Base-by-base conservation (phyloP, 1,139 yeast species). In the Taphrina deformans region DNA sequence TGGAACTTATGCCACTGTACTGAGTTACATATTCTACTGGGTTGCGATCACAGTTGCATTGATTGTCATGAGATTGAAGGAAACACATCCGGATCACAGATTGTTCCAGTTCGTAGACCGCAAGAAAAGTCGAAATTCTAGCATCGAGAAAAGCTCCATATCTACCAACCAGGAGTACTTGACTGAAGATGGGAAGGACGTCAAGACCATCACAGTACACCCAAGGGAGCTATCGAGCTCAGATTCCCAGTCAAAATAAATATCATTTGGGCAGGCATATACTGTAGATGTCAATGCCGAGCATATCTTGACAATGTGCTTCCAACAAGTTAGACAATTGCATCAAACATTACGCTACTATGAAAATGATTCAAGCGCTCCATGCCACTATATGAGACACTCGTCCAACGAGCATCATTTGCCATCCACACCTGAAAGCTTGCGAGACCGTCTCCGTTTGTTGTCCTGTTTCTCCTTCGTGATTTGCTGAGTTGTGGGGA, bases 1-100 rank as follows among this genome's bases (percentile, higher is more conserved):
- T 41, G 98, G 97, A 18, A 91, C 97, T 1, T 89, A 88, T 73
- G 97, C 97, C 21, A 89, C 96, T 46, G 91, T 92, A n/a, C 75
- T 82, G 23, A 83, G 91, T 62, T 92, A 92, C 76, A 82, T 85
- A 69, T 69, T 79, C 4, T 92, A 89, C 77, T 92, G 99, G 99
- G 55, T 83, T 4, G 75, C 81, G 40, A 83, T 90, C 14, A 84
- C 87, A 52, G 66, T 31, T 14, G 50, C 56, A 5, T 31, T 59
- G n/a, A 21, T 40, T 16, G 38, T 29, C 40, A 33, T 59, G 56
- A 35, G 63, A 6, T 50, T 59, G 29, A 52, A 51, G 23, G 63
- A 59, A 18, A 18, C 35, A 6, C 27, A 59, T 23, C 63, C 63
- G 24, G 41, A 35, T 10, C 51, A 50, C 35, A 40, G 21, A 16